Evolutionary conservation across 768 basidiomycete genomes (phyloP), one percentile per base, ranked within the genome.

Genomic region (Boletus insuetus): DNA sequence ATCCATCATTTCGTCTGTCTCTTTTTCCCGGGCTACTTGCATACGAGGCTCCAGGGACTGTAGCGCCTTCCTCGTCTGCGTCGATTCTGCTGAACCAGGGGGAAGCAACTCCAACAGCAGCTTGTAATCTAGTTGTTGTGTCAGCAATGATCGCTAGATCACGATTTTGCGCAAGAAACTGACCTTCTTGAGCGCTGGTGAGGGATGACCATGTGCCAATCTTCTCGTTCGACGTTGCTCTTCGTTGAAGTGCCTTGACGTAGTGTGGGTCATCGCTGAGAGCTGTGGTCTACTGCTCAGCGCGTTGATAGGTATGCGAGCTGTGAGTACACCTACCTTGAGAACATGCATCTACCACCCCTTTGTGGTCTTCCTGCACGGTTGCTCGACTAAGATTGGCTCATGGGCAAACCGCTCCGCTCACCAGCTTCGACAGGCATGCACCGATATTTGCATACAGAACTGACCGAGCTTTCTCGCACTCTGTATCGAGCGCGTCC

Each of bases 381-480:
- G 51, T 48, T 51, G 44, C 14, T 48, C 10, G 22, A 54, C 52
- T 51, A 24, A 55, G 46, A 39, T 35, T 32, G 40, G 43, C 2
- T n/a, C 46, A 26, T 47, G 34, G 10, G 40, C 42, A 10, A 22
- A 53, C 53, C 31, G 31, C 49, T 35, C 22, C 19, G 63, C 85
- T 65, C 63, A 91, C 93, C 70, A 91, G 70, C 64, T 91, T 91
- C 6, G 90, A 78, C 66, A 85, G 77, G 63, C 93, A 95, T 49
- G 94, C 94, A 0, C 81, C 94, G 38, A 96, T 84, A 66, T 98
- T 98, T n/a, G 89, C 86, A 67, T 89, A 82, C 60, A 95, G 68
- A 16, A 91, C 77, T 31, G 92, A 84, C 50, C 91, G 80, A 24
- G 80, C 76, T 63, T 84, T 85, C 13, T 76, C 73, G 58, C 77